Conservation (phyloP, 148 eudicot genomes). For the Nepenthes mirabilis region DNA sequence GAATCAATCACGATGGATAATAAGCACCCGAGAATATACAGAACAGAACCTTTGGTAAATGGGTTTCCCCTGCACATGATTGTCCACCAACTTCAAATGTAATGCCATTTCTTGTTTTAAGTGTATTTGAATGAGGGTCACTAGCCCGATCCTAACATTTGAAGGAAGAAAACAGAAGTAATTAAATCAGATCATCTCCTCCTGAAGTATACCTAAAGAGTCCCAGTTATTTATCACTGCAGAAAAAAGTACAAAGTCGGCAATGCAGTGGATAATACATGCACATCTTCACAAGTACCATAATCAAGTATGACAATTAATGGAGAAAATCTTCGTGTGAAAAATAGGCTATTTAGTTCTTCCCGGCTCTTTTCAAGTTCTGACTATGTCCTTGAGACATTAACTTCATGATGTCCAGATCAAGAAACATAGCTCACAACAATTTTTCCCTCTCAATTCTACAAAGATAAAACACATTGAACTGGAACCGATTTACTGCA, state of each 20-base stretch:
- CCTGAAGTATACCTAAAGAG: background rate
- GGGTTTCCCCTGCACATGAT: slow-evolving; percentile 24
- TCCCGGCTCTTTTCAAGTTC: no score
- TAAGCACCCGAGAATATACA: slow-evolving; percentile 4
- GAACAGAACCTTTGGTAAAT: slow-evolving; percentile 51
- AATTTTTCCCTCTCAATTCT: no score
- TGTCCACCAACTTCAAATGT: slow-evolving; percentile 14
- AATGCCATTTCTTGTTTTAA: slow-evolving; percentile 3
- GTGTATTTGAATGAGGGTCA: slow-evolving; percentile 15
- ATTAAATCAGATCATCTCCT: background rate
- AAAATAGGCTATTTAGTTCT: no score
- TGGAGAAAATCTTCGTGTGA: no score
- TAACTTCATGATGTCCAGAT: no score
- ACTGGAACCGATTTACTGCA: no score
- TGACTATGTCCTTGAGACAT: no score
- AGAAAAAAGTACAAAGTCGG: background rate
- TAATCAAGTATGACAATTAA: no score
- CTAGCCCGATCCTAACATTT: slow-evolving; percentile 31
- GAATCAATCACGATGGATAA: slow-evolving; percentile 3
- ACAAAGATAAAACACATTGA: no score
- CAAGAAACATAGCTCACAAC: no score
- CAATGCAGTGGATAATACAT: no score
- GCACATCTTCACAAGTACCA: no score
- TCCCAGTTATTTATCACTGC: background rate
- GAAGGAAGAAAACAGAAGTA: slow-evolving; percentile 1